Percentiles rank a stretch among this genome's conserved stretches.
These are phyloP conservation scores for Phytophthora lateralis DNA, from an alignment of 352 stramenopile genomes.

Conservation along the genomic window DNA sequence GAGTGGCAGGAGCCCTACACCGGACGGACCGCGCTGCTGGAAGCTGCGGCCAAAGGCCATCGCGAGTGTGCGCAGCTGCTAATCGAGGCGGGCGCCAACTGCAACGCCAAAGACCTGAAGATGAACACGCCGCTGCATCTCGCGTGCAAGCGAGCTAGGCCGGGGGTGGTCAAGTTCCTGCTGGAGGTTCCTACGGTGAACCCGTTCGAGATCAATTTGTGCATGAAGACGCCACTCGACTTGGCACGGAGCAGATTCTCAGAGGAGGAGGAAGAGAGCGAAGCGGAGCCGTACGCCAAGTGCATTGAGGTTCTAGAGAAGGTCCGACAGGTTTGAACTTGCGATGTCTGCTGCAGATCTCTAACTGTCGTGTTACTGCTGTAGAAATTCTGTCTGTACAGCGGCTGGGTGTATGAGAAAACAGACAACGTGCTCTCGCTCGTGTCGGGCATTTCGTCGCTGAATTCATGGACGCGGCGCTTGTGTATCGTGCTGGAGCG, in stretches of 20 bases:
- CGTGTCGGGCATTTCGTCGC: conserved; percentile 58
- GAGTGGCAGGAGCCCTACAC: conserved; percentile 64
- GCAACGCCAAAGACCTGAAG: conserved; percentile 53
- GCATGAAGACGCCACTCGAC: conserved; percentile 54
- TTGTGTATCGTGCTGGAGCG: conserved; percentile 78
- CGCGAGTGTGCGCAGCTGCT: conserved; percentile 52
- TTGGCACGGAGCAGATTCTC: conserved; percentile 41
- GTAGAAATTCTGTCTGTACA: conserved; percentile 63
- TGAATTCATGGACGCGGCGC: conserved; percentile 66
- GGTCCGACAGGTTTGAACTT: conserved; percentile 16
- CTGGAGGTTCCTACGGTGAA: conserved; percentile 43
- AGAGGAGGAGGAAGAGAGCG: conserved; percentile 29
- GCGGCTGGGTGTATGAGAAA: conserved; percentile 69
- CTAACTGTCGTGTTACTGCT: conserved; percentile 8
- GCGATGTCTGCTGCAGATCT: not conserved
- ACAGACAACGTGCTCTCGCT: conserved; percentile 68
- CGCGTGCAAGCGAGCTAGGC: conserved; percentile 50
- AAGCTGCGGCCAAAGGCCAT: conserved; percentile 48
- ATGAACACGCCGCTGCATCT: conserved; percentile 64
- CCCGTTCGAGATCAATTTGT: conserved; percentile 52
- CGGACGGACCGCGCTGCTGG: conserved; percentile 48
- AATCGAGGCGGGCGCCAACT: conserved; percentile 49
- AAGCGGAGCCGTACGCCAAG: conserved; percentile 39
- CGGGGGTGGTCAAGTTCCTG: conserved; percentile 51
- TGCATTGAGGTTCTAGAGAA: conserved; percentile 68